Conservation (phyloP, 1,284 basidiomycete genomes). For the Psilocybe mexicana region DNA sequence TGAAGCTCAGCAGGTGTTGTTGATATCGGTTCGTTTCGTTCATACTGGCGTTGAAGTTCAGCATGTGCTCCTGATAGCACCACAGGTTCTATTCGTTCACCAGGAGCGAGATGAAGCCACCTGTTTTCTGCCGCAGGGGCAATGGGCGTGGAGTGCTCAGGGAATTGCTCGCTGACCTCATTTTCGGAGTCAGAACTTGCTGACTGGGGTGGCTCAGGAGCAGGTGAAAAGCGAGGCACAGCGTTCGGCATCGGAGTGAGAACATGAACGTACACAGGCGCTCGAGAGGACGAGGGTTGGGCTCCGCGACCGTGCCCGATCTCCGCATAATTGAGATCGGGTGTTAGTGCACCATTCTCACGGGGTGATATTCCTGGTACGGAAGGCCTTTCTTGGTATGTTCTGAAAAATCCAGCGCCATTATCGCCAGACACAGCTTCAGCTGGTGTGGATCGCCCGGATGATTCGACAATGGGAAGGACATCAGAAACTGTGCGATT, state of each 20-base stretch:
- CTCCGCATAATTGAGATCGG: conserved; percentile 74
- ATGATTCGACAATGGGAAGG: conserved; percentile 61
- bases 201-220: conserved; percentile 14
- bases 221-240: conserved; percentile 14
- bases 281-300: conserved; percentile 24
- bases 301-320: conserved; percentile 72
- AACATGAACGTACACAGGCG: conserved; percentile 8
- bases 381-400: conserved; percentile 47
- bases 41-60: too few species aligned
- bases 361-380: conserved; percentile 30
- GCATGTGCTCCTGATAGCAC: too few species aligned
- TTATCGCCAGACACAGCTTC: conserved; percentile 59
- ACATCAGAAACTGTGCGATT: conserved; percentile 47
- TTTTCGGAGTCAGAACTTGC: conserved; percentile 17
- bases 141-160: conserved; percentile 10
- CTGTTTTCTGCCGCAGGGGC: conserved; percentile 11
- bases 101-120: conserved; percentile 31
- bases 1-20: too few species aligned
- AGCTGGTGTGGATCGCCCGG: conserved; percentile 58
- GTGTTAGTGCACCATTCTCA: conserved; percentile 63
- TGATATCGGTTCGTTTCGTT: too few species aligned
- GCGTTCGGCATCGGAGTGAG: conserved; percentile 17
- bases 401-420: conserved; percentile 61
- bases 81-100: conserved; percentile 20
- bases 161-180: neutral